Conservation (phyloP, 164 flowering plant genomes). For the Magnolia officinalis region DNA sequence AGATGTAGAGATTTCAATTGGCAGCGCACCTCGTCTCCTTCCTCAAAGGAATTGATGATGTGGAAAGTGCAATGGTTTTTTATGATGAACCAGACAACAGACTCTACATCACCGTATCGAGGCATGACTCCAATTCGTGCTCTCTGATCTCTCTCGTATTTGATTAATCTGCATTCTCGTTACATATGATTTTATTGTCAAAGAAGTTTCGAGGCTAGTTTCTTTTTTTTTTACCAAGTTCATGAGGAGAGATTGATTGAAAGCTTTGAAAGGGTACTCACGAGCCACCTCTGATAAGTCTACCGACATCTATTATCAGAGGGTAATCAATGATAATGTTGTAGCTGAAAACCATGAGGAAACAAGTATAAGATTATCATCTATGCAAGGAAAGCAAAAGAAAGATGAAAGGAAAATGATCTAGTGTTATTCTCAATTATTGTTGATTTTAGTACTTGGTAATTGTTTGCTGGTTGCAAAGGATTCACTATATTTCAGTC, state of each 20-base stretch:
- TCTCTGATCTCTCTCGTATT: conserved; percentile 4
- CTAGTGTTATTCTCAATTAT: neutral
- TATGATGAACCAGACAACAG: conserved; percentile 12
- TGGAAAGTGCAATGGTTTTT: conserved; percentile 16
- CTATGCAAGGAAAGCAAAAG: neutral
- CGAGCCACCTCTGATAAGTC: conserved; percentile 4
- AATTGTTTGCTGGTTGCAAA: neutral
- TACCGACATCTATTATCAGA: neutral
- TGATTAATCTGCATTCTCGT: conserved; percentile 12
- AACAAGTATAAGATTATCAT: neutral
- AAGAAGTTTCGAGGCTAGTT: neutral
- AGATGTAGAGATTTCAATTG: neutral
- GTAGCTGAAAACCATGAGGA: conserved; percentile 10
- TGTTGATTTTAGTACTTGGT: neutral
- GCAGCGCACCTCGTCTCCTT: conserved; percentile 16
- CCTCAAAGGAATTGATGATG: conserved; percentile 17
- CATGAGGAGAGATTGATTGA: neutral
- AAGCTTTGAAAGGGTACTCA: conserved; percentile 1
- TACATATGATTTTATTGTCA: neutral
- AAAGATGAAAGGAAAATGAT: neutral
- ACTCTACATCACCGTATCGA: conserved; percentile 12
- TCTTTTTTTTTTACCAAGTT: neutral
- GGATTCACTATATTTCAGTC: neutral
- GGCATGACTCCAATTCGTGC: conserved; percentile 19
- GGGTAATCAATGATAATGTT: conserved; percentile 18